Conservation (phyloP, 176 grass and related monocot species). For the Bonia amplexicaulis region DNA sequence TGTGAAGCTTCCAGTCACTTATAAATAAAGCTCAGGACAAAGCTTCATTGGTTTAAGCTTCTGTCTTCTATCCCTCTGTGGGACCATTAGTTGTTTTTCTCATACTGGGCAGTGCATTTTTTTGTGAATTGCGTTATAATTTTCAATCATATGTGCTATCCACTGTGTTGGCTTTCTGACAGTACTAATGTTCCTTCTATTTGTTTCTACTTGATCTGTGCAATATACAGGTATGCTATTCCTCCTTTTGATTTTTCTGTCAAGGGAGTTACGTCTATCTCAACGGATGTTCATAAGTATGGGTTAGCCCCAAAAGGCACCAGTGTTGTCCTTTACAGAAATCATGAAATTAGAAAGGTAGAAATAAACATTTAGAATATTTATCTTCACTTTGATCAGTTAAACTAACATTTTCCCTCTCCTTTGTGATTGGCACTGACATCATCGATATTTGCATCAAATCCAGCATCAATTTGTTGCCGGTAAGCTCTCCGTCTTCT, state of each 20-base stretch:
- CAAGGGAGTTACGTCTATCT: slow-evolving; percentile 95
- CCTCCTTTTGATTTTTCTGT: slow-evolving; percentile 94
- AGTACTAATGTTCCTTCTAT: slow-evolving; percentile 5
- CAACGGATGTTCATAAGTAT: slow-evolving; percentile 96
- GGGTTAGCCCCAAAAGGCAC: slow-evolving; percentile 97
- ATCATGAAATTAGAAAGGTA: slow-evolving; percentile 99
- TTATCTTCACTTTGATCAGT: not conserved
- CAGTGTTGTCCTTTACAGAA: slow-evolving; percentile 87
- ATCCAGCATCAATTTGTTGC: slow-evolving; percentile 98
- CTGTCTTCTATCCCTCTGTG: not conserved
- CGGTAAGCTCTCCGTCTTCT: slow-evolving; percentile 50
- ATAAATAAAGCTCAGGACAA: not conserved
- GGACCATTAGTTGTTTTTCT: not conserved
- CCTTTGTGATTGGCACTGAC: slow-evolving; percentile 29
- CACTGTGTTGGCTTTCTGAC: not conserved
- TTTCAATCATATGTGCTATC: not conserved
- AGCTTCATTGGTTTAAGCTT: not conserved
- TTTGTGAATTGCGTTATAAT: not conserved
- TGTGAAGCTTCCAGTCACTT: not conserved
- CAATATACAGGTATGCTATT: slow-evolving; percentile 73
- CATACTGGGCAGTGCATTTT: not conserved
- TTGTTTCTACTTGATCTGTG: slow-evolving; percentile 20
- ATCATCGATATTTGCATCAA: slow-evolving; percentile 26
- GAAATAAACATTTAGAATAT: not conserved
- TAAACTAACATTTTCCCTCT: slow-evolving; percentile 22